These are phyloP conservation scores for Crithidia sp. DNA, from an alignment of 208 protist genomes.

Conservation along the genomic window DNA sequence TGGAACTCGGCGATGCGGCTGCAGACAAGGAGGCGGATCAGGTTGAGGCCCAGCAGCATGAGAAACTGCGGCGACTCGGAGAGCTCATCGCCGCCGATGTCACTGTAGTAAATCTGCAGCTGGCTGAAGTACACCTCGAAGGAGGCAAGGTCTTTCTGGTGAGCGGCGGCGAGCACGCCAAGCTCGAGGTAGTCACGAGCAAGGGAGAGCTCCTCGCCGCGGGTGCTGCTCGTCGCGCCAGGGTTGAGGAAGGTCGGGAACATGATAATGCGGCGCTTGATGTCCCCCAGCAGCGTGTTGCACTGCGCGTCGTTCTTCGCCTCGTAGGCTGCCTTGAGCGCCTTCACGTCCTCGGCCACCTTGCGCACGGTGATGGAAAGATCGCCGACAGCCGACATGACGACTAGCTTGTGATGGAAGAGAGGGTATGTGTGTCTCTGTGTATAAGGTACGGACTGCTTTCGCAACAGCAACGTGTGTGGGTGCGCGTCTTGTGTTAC, in stretches of 20 bases:
- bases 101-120: conserved; percentile 90
- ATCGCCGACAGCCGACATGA: conserved; percentile 41
- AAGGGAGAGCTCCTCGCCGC: conserved; percentile 82
- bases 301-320: conserved; percentile 59
- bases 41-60: conserved; percentile 90
- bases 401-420: background rate
- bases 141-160: conserved; percentile 71
- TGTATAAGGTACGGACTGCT: conserved; percentile 1
- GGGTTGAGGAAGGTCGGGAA: conserved; percentile 90
- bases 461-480: background rate
- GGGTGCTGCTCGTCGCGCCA: conserved; percentile 62
- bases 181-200: conserved; percentile 88
- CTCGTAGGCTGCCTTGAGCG: conserved; percentile 81
- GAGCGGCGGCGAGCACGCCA: conserved; percentile 79
- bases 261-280: conserved; percentile 87
- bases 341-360: conserved; percentile 70
- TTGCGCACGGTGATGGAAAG: conserved; percentile 70
- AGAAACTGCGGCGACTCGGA: conserved; percentile 72
- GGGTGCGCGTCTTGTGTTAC: too few relatives aligned
- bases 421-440: conserved; percentile 9
- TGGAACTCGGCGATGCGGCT: conserved; percentile 93
- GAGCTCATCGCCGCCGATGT: conserved; percentile 67
- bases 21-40: conserved; percentile 86
- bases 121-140: conserved; percentile 91
- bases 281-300: conserved; percentile 47